These are phyloP conservation scores for Betula pendula DNA, from an alignment of 306 rosid species.

Conservation along the genomic window DNA sequence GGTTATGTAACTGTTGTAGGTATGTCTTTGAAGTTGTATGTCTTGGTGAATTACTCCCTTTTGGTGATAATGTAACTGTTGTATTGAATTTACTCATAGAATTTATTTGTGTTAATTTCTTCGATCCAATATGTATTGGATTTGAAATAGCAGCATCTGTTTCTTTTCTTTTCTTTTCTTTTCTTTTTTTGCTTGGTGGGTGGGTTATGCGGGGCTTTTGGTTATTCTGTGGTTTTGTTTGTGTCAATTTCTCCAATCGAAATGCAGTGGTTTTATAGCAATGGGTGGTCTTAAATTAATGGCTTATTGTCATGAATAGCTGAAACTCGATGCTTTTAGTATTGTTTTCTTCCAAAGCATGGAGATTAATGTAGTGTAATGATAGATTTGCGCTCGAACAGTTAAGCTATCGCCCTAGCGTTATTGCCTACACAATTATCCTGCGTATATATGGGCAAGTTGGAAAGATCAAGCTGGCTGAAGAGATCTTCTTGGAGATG, in stretches of 20 bases:
- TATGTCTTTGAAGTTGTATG: neutral
- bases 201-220: too few relatives aligned
- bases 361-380: constrained; percentile 46
- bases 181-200: neutral
- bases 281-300: neutral
- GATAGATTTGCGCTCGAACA: constrained; percentile 68
- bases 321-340: constrained; percentile 17
- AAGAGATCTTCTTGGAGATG: constrained; percentile 94
- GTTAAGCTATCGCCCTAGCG: constrained; percentile 85
- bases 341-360: constrained; percentile 28
- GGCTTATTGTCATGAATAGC: constrained; percentile 5
- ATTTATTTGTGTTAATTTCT: neutral
- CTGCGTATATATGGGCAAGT: constrained; percentile 83
- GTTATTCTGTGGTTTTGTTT: neutral
- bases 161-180: too few relatives aligned
- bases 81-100: neutral
- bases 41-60: neutral
- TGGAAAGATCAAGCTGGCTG: constrained; percentile 85
- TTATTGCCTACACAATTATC: constrained; percentile 77
- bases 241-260: too few relatives aligned
- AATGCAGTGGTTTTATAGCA: neutral
- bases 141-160: too few relatives aligned
- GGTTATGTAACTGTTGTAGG: too few relatives aligned
- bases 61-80: neutral
- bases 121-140: too few relatives aligned